phyloP scores from a whole-genome alignment of 169 alveolate genomes.

The Plasmodium blacklocki region DNA sequence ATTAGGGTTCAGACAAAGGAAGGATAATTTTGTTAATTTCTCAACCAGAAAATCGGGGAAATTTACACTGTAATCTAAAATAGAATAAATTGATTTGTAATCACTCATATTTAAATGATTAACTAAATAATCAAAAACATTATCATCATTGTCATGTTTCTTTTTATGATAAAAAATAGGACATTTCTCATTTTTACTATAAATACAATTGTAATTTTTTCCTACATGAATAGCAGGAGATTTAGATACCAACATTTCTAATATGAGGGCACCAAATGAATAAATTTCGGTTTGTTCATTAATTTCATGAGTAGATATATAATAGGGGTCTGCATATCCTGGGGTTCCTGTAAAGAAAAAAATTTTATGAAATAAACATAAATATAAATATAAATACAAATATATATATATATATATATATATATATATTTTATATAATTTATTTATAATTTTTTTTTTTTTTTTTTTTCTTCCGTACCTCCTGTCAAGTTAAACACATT shows the following conservation, averaged over 20 bases:
- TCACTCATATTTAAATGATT: slow-evolving; percentile 65
- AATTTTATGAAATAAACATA: background rate
- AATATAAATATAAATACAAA: background rate
- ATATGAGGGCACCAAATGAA: slow-evolving; percentile 63
- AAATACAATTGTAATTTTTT: slow-evolving; percentile 53
- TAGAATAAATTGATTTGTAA: slow-evolving; percentile 51
- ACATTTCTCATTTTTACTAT: slow-evolving; percentile 36
- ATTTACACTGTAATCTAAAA: slow-evolving; percentile 58
- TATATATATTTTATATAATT: background rate
- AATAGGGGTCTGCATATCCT: slow-evolving; percentile 72
- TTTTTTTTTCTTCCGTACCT: slow-evolving; percentile 13
- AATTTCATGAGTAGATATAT: slow-evolving; percentile 71
- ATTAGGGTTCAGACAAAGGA: slow-evolving; percentile 54
- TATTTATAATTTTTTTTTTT: background rate
- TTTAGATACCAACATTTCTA: slow-evolving; percentile 66
- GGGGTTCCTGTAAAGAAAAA: slow-evolving; percentile 33
- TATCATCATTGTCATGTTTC: slow-evolving; percentile 57
- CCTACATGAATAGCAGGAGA: slow-evolving; percentile 73
- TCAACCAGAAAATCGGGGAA: slow-evolving; percentile 65
- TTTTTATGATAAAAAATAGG: slow-evolving; percentile 35
- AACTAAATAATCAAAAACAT: slow-evolving; percentile 53
- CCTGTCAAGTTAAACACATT: slow-evolving; percentile 66
- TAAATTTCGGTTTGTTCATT: slow-evolving; percentile 73
- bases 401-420: background rate
- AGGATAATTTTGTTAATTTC: slow-evolving; percentile 55